These are phyloP conservation scores for Barnettozyma siamensis DNA, from an alignment of 805 yeast species.

Conservation along the genomic window DNA sequence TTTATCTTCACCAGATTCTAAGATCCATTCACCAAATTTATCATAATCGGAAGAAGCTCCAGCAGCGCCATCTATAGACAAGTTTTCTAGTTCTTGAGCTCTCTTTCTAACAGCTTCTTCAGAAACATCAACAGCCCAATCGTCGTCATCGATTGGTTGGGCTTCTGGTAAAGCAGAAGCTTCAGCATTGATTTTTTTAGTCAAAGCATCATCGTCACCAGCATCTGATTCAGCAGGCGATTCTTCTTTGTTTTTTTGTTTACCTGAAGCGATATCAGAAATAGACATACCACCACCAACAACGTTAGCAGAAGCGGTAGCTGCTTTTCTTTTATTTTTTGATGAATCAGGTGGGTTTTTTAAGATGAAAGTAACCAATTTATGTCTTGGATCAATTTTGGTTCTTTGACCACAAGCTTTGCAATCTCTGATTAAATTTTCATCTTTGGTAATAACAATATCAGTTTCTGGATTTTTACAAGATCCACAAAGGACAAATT, in stretches of 20 bases:
- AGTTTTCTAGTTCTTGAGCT: constrained; percentile 78
- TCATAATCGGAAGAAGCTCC: constrained; percentile 49
- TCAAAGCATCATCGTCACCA: constrained; percentile 67
- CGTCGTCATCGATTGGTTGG: constrained; percentile 74
- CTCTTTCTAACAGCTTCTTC: constrained; percentile 93
- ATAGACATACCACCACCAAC: constrained; percentile 84
- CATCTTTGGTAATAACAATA: constrained; percentile 70
- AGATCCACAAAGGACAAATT: constrained; percentile 87
- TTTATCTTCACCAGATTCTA: constrained; percentile 47
- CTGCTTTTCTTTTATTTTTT: constrained; percentile 59
- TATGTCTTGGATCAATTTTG: constrained; percentile 77
- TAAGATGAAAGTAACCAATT: constrained; percentile 76
- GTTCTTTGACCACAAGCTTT: constrained; percentile 96
- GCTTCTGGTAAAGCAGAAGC: constrained; percentile 64
- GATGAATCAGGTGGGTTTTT: constrained; percentile 80
- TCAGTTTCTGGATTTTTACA: constrained; percentile 99
- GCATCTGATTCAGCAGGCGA: constrained; percentile 36
- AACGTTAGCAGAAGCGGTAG: constrained; percentile 84
- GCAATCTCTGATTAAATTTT: constrained; percentile 81
- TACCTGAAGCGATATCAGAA: constrained; percentile 66
- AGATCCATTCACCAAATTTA: constrained; percentile 87
- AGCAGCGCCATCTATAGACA: constrained; percentile 36
- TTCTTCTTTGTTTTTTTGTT: constrained; percentile 25
- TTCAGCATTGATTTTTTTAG: constrained; percentile 77
- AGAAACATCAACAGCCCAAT: constrained; percentile 96